Evolutionary conservation across 495 filamentous ascomycete species (phyloP).

Genomic region (Daldinia caldariorum): DNA sequence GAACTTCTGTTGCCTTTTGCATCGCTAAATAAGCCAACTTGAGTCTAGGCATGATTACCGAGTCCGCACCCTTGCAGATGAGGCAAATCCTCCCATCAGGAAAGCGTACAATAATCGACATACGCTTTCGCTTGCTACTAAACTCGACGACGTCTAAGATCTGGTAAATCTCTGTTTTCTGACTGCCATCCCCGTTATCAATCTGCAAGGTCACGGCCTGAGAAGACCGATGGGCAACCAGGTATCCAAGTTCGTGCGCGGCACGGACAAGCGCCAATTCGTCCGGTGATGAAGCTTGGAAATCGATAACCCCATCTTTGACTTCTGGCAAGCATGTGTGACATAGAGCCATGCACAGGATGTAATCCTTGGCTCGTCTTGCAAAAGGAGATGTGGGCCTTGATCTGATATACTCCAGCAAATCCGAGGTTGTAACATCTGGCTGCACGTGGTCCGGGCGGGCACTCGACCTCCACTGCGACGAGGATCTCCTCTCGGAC

Average conservation of each 20-base stretch:
- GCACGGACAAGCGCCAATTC: conserved; percentile 84
- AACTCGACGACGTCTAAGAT: conserved; percentile 90
- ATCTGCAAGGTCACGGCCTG: conserved; percentile 54
- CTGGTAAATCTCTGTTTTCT: conserved; percentile 68
- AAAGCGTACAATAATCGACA: conserved; percentile 90
- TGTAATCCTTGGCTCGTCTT: conserved; percentile 80
- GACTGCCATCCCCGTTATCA: conserved; percentile 44
- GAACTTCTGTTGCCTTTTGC: conserved; percentile 77
- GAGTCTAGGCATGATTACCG: conserved; percentile 74
- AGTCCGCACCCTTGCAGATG: conserved; percentile 91
- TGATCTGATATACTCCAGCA: conserved; percentile 77
- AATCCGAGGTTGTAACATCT: conserved; percentile 71
- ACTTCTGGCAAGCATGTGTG: conserved; percentile 89
- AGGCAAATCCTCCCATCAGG: conserved; percentile 83
- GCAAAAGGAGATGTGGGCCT: conserved; percentile 84
- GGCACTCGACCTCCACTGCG: conserved; percentile 52
- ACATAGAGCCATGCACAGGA: conserved; percentile 85
- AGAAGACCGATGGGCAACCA: conserved; percentile 68
- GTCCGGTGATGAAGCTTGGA: conserved; percentile 89
- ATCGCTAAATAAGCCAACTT: conserved; percentile 75
- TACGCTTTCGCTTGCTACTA: conserved; percentile 86
- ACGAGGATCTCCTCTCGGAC: conserved; percentile 46
- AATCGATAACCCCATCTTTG: conserved; percentile 69
- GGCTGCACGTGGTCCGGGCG: conserved; percentile 58
- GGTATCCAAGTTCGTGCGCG: conserved; percentile 82